Evolutionary conservation across 163 green algal genomes (phyloP).

Genomic region (Trebouxia gelatinosa): DNA sequence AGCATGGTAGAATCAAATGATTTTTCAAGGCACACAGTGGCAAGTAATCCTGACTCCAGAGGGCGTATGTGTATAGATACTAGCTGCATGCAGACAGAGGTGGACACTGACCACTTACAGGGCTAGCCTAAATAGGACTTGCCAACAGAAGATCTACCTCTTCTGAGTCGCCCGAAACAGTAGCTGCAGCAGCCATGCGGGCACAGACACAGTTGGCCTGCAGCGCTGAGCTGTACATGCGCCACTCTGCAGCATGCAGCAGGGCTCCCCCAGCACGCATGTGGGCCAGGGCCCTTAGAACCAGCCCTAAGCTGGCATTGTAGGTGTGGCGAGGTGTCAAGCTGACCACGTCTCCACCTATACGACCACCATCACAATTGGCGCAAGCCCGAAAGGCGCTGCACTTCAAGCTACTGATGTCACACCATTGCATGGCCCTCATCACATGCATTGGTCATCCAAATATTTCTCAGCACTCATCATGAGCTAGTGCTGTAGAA

Average conservation of each 20-base stretch:
- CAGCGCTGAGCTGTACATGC: slow-evolving; percentile 24
- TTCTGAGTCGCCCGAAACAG: slow-evolving; percentile 44
- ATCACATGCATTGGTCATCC: too few relatives aligned
- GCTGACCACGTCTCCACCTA: neutral
- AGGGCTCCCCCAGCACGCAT: slow-evolving; percentile 38
- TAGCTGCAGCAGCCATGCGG: slow-evolving; percentile 65
- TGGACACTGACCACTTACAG: too few relatives aligned
- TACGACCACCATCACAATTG: neutral
- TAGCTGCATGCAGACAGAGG: too few relatives aligned
- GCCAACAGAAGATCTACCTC: too few relatives aligned
- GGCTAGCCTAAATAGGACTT: too few relatives aligned
- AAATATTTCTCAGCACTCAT: too few relatives aligned
- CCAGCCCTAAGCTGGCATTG: slow-evolving; percentile 33
- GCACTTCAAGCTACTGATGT: neutral
- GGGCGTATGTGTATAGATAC: too few relatives aligned
- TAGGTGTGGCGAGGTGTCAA: slow-evolving; percentile 23
- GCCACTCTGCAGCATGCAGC: slow-evolving; percentile 48
- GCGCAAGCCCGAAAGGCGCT: neutral
- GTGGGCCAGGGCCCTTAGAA: slow-evolving; percentile 39
- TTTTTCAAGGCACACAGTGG: too few relatives aligned
- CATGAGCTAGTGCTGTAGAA: too few relatives aligned
- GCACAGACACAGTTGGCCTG: slow-evolving; percentile 24
- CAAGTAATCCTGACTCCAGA: too few relatives aligned
- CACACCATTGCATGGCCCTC: too few relatives aligned
- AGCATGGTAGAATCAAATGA: too few relatives aligned